phyloP scores from a whole-genome alignment of 2,329 filamentous ascomycete species.

The Fusarium metavorans region DNA sequence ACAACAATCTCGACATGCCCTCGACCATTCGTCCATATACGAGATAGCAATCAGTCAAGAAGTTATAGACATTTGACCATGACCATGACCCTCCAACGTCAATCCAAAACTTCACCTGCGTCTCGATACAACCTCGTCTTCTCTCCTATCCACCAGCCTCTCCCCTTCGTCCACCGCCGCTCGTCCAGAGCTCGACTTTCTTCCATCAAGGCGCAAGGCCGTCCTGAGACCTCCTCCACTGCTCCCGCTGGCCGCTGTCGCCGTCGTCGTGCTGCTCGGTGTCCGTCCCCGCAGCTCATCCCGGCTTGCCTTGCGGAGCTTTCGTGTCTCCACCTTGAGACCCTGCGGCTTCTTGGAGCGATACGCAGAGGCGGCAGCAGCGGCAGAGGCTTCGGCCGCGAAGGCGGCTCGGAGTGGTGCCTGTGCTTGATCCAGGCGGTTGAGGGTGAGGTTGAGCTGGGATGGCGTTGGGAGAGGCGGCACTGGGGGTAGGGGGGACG shows the following conservation, averaged over 20 bases:
- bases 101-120: constrained; percentile 15
- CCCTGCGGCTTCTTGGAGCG: constrained; percentile 43
- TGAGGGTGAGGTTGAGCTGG: constrained; percentile 26
- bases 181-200: constrained; percentile 18
- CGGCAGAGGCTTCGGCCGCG: not conserved
- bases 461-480: constrained; percentile 42
- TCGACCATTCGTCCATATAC: not conserved
- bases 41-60: constrained; percentile 8
- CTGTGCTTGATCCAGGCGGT: constrained; percentile 15
- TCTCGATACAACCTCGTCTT: constrained; percentile 31
- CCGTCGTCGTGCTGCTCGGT: constrained; percentile 15
- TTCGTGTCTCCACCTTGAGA: constrained; percentile 41
- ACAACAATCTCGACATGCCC: constrained; percentile 2
- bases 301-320: constrained; percentile 36
- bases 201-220: constrained; percentile 33
- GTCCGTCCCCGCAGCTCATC: constrained; percentile 33
- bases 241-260: constrained; percentile 14
- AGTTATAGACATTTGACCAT: not conserved
- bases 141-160: constrained; percentile 1
- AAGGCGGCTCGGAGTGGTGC: constrained; percentile 9
- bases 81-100: not conserved
- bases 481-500: constrained; percentile 42
- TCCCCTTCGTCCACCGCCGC: constrained; percentile 9
- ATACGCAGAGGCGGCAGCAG: constrained; percentile 21
- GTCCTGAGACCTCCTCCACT: constrained; percentile 25